Evolutionary conservation across 495 filamentous ascomycete genomes (phyloP), one percentile per base, ranked within the genome.

Genomic region (Neurospora sp.): DNA sequence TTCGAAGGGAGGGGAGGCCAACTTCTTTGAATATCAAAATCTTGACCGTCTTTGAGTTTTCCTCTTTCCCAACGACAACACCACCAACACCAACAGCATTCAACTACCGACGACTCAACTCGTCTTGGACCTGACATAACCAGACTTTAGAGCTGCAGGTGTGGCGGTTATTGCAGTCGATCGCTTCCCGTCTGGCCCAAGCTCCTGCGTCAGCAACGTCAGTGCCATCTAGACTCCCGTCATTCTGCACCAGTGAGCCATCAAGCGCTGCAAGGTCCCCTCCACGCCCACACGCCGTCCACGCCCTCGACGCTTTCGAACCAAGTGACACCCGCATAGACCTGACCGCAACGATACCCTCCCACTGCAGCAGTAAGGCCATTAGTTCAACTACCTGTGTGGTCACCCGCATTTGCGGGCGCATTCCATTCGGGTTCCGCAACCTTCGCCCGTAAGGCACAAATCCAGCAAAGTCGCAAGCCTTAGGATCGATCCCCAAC

Each of bases 201-300:
- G 73, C 72, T 74, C 71, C 75, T 77, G 77, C 78, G 77, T 79
- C 78, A 80, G 14, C 27, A 66, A 66, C 54, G 54, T 66, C 54
- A 66, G 54, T 66, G 31, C 27, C 54, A 37, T 66, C 27, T 66
- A 66, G 54, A 66, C 27, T 66, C 27, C 54, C 27, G 54, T 66
- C 54, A 62, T 62, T 35, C 54, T 66, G 54, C 54, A 66, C 54
- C 54, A 66, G 23, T 35, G 54, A 66, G 27, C 54, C 54, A 66
- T 66, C 54, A 66, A 66, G 54, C 54, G 27, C 54, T 66, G 54
- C 54, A 66, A 66, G 54, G 54, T 66, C 54, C 54, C 54, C 54
- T 62, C 54, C 54, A 62, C 54, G 54, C 54, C 54, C 31, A 23
- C 54, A 62, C 54, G 54, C 54, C 23, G 48, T 27, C 48, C 48